Evolutionary conservation across 2,329 filamentous ascomycete species (phyloP), one percentile per base, ranked within the genome.

Genomic region (Cyclaneusma minus): DNA sequence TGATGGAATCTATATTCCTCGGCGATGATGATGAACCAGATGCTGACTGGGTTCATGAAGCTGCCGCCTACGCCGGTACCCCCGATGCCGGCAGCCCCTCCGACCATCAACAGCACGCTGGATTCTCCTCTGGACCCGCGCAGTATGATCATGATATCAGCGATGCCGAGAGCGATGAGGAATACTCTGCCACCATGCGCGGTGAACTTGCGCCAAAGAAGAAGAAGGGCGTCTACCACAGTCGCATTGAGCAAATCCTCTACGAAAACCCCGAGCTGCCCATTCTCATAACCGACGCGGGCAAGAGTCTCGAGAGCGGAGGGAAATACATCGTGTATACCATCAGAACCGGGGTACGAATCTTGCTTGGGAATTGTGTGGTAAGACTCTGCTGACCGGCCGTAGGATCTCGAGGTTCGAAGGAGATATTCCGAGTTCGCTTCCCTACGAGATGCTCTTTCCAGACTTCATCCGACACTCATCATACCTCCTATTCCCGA

Each of bases 401-500:
- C 12, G 8, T 28, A 94, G 85, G 87, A 95, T 46, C 68, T 98
- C 28, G 85, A 95, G 58, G 89, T 98, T 29, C 77, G 87, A 42
- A 71, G 89, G 42, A 70, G 89, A 43, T 98, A 98, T 53, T 98
- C 89, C 1, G 89, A 98, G 51, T 98, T 98, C 45, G 79, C 82
- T 18, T 93, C 87, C 10, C 59, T 98, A 30, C 71, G 89, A 43
- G 76, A 84, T 42, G 87, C 87, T 3, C 66, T 98, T 15, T 84
- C 85, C 24, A 79, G 80, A 41, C 66, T 98, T 35, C 91, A 98
- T 48, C 89, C 91, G 6, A 98, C 89, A 0, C 65, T 98, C 21
- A 80, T 98, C 42, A 80, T 98, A 27, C 91, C 89, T 6, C 89
- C 89, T 3, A 98, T 98, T 43, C 89, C 89, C 13, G 91, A 98